These are phyloP conservation scores for Apium graveolens DNA, from an alignment of 129 eudicot species.

Conservation along the genomic window DNA sequence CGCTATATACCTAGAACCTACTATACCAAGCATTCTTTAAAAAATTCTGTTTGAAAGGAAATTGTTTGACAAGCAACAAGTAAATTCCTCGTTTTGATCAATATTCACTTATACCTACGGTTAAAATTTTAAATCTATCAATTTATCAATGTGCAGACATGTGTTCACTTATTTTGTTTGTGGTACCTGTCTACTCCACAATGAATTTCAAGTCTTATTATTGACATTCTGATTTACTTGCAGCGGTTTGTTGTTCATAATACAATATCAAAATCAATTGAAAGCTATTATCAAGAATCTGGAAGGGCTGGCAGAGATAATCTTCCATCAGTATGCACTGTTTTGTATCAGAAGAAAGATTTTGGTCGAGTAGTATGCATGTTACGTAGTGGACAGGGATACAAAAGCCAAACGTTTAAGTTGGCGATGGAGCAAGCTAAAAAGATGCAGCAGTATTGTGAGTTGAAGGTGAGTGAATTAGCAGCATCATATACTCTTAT, in stretches of 20 bases:
- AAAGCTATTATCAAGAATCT: conserved; percentile 97
- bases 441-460: conserved; percentile 81
- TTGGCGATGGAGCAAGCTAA: conserved; percentile 87
- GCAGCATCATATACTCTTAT: not conserved
- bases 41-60: not conserved
- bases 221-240: conserved; percentile 17
- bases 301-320: conserved; percentile 98
- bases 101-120: not conserved
- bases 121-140: not conserved
- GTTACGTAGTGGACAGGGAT: conserved; percentile 72
- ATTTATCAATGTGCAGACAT: not conserved
- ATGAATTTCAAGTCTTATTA: not conserved
- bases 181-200: not conserved
- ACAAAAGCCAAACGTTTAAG: conserved; percentile 58
- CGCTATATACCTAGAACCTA: not conserved
- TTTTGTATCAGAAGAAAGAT: conserved; percentile 86
- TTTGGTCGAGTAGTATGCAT: conserved; percentile 90
- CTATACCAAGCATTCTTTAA: not conserved
- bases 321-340: conserved; percentile 62
- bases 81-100: not conserved
- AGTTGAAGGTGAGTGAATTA: conserved; percentile 53
- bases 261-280: conserved; percentile 87
- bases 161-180: not conserved
- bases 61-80: not conserved
- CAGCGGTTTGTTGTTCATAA: conserved; percentile 98